These are phyloP conservation scores for Apiospora arundinis DNA, from an alignment of 2,329 filamentous ascomycete genomes.

Conservation along the genomic window DNA sequence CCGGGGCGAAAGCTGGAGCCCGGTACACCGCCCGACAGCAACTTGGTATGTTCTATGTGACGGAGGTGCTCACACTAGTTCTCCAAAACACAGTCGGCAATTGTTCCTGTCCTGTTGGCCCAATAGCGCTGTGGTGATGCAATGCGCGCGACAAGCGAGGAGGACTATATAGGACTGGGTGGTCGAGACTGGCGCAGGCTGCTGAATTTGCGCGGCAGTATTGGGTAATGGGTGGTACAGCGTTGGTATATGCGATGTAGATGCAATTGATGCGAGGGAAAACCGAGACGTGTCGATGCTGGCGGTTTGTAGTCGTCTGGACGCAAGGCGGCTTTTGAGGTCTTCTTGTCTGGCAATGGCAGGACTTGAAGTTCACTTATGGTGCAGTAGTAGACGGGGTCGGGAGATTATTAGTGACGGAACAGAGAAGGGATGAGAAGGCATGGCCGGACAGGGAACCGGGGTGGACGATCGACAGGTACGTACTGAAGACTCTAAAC, in stretches of 20 bases:
- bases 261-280: slow-evolving; percentile 15
- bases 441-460: slow-evolving; percentile 37
- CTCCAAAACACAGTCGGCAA: background rate
- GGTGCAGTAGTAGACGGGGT: slow-evolving; percentile 35
- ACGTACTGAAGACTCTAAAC: slow-evolving; percentile 26
- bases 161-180: background rate
- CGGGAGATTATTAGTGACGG: slow-evolving; percentile 41
- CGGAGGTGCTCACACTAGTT: slow-evolving; percentile 6
- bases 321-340: slow-evolving; percentile 8
- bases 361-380: slow-evolving; percentile 16
- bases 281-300: slow-evolving; percentile 3
- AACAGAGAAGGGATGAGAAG: slow-evolving; percentile 36
- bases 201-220: background rate
- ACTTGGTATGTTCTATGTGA: background rate
- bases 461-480: slow-evolving; percentile 27
- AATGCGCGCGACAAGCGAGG: slow-evolving; percentile 15
- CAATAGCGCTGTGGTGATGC: background rate
- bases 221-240: background rate
- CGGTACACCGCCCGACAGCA: background rate
- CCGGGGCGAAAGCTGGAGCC: background rate
- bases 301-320: slow-evolving; percentile 9
- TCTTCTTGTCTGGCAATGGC: slow-evolving; percentile 4
- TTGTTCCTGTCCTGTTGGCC: background rate
- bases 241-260: slow-evolving; percentile 7
- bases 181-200: background rate